Evolutionary conservation across 2,329 filamentous ascomycete genomes (phyloP).

Genomic region (Ophiostoma novo-ulmi): DNA sequence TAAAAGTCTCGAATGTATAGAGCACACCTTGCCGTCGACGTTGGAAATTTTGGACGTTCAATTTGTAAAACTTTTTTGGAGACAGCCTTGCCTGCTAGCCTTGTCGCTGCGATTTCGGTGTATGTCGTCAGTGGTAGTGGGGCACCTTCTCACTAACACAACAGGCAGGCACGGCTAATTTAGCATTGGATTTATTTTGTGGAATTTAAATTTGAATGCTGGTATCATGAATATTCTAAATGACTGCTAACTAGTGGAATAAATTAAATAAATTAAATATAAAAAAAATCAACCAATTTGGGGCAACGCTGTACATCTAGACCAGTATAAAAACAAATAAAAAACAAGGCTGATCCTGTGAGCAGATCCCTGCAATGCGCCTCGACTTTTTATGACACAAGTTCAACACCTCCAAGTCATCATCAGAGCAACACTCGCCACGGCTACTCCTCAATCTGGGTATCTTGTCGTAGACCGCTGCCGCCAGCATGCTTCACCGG

Average conservation of each 20-base stretch:
- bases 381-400: no score
- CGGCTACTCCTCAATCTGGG: conserved; percentile 20
- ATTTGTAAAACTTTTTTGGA: background rate
- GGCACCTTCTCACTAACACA: background rate
- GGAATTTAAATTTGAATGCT: background rate
- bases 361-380: no score
- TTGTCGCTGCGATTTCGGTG: conserved; percentile 1
- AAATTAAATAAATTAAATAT: background rate
- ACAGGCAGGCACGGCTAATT: background rate
- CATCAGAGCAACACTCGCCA: background rate
- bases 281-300: background rate
- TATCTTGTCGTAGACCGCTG: conserved; percentile 18
- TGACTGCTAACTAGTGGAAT: background rate
- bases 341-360: background rate
- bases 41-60: background rate
- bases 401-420: no score
- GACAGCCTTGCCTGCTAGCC: conserved; percentile 13
- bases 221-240: conserved; percentile 3
- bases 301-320: background rate
- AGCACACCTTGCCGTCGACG: background rate
- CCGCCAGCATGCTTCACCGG: conserved; percentile 37
- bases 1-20: background rate
- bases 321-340: background rate
- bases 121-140: conserved; percentile 9
- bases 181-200: background rate